These are phyloP conservation scores for Hibiscus trionum DNA, from an alignment of 345 rosid genomes.

Conservation along the genomic window DNA sequence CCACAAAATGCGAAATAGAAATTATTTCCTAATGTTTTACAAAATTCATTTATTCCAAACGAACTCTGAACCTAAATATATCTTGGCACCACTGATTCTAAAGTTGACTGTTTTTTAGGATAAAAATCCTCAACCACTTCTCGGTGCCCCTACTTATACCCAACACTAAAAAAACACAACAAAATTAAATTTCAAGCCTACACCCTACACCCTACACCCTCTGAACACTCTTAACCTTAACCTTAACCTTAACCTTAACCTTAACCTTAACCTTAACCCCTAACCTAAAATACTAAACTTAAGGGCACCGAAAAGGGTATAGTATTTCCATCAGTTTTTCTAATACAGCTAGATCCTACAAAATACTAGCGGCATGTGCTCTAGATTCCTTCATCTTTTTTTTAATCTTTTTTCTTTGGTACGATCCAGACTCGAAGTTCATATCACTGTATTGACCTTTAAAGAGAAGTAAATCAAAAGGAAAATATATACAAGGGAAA, in stretches of 20 bases:
- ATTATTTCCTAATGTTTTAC: not conserved
- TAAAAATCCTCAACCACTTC: no score
- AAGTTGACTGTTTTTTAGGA: not conserved
- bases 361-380: not conserved
- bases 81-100: not conserved
- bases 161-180: no score
- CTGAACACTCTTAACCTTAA: no score
- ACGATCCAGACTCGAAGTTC: not conserved
- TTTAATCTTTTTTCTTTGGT: not conserved
- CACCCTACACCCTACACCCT: no score
- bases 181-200: no score
- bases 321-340: no score
- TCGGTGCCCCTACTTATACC: no score
- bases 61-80: not conserved
- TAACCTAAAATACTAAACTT: no score
- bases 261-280: no score
- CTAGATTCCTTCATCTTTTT: not conserved
- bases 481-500: not conserved
- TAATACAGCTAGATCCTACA: not conserved
- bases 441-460: not conserved
- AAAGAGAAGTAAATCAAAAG: not conserved
- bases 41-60: not conserved
- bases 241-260: no score
- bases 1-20: not conserved
- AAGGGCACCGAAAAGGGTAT: no score